These are phyloP conservation scores for Backusella australiensis DNA, from an alignment of 192 early-diverging fungal genomes.

Conservation along the genomic window DNA sequence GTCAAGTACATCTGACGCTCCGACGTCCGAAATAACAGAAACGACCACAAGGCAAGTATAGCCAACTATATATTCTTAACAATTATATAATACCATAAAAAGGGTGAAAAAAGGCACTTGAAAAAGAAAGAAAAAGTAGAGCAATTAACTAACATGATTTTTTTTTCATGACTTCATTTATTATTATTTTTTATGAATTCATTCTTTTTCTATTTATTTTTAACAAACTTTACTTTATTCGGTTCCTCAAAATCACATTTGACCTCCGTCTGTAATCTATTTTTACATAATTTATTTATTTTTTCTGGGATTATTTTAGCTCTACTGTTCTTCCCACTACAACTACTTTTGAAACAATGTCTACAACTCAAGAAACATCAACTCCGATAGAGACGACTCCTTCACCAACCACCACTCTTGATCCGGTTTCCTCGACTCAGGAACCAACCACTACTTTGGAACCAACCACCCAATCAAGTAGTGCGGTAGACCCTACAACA, in stretches of 20 bases:
- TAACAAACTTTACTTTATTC: conserved; percentile 2
- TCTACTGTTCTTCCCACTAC: not conserved
- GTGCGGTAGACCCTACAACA: not conserved
- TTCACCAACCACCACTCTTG: not conserved
- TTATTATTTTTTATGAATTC: not conserved
- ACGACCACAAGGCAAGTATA: not conserved
- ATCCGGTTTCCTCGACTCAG: not conserved
- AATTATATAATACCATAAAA: not conserved
- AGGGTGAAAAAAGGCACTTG: not conserved
- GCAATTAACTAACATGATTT: not conserved
- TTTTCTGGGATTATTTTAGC: not conserved
- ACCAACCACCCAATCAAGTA: not conserved
- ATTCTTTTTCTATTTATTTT: not conserved
- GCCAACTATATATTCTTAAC: not conserved
- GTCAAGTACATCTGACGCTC: not conserved
- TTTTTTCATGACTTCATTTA: not conserved
- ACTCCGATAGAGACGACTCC: not conserved
- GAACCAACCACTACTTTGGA: not conserved
- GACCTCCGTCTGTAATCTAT: conserved; percentile 1
- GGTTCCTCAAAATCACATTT: conserved; percentile 1
- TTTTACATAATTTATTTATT: not conserved
- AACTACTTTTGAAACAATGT: conserved; percentile 10
- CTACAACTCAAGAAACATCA: not conserved
- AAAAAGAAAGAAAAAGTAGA: not conserved
- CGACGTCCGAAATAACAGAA: not conserved